These are phyloP conservation scores for Astragalus membranaceus DNA, from an alignment of 306 rosid genomes.

Conservation along the genomic window DNA sequence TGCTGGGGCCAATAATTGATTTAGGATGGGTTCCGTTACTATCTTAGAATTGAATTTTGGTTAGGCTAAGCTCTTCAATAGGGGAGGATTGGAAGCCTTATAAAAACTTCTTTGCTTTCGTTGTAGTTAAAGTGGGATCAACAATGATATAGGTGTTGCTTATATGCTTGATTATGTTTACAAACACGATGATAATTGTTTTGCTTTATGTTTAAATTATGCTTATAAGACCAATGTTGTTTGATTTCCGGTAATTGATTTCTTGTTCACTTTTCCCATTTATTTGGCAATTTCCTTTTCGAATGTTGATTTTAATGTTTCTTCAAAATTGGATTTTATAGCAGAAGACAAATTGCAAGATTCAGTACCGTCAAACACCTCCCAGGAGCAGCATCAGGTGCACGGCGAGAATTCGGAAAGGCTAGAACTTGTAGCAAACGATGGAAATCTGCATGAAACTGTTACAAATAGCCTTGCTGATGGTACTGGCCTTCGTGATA, in stretches of 20 bases:
- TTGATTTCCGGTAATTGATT: neutral
- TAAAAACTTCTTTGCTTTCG: neutral
- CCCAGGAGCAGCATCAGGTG: constrained; percentile 44
- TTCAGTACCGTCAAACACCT: constrained; percentile 24
- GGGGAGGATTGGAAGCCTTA: neutral
- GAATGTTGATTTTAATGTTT: neutral
- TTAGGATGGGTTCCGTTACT: neutral
- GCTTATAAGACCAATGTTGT: neutral
- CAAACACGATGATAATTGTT: neutral
- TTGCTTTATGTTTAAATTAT: neutral
- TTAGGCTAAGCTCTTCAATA: neutral
- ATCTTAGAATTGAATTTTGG: neutral
- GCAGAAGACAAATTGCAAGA: constrained; percentile 66
- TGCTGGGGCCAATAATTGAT: no score
- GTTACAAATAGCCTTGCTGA: constrained; percentile 30
- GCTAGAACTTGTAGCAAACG: constrained; percentile 28
- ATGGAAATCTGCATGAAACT: constrained; percentile 33
- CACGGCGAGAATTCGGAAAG: constrained; percentile 31
- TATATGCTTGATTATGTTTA: neutral
- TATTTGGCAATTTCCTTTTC: neutral
- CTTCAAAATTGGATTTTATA: constrained; percentile 16
- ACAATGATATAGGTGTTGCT: neutral
- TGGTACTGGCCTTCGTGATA: constrained; percentile 31
- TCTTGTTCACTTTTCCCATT: neutral
- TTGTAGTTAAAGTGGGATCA: neutral